A percentile compares a stretch with the other conserved stretches of the same genome.
Evolutionary conservation across 169 alveolate species (phyloP).

Genomic region (Eimeria tenella): DNA sequence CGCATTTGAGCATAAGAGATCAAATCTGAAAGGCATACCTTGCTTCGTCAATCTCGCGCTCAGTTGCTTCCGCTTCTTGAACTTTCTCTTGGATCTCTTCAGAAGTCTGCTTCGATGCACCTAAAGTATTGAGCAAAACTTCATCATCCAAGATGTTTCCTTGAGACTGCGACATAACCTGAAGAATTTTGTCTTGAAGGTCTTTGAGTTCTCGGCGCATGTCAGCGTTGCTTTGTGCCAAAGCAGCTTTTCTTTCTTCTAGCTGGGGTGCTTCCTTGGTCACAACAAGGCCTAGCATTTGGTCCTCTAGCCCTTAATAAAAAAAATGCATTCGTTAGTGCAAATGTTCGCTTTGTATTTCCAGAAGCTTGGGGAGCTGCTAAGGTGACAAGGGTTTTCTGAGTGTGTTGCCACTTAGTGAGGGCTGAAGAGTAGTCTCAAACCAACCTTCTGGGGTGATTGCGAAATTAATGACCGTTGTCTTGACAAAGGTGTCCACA

Average conservation of each 20-base stretch:
- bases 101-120: conserved; percentile 94
- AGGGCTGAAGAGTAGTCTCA: no score
- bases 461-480: conserved; percentile 96
- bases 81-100: conserved; percentile 95
- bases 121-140: conserved; percentile 95
- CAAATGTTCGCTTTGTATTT: not conserved
- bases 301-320: conserved; percentile 92
- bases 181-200: conserved; percentile 95
- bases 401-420: not conserved
- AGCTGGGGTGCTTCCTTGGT: conserved; percentile 94
- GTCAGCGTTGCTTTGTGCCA: conserved; percentile 91
- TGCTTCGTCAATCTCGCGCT: conserved; percentile 93
- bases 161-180: conserved; percentile 80
- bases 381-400: not conserved
- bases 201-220: conserved; percentile 90
- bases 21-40: conserved; percentile 35
- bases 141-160: conserved; percentile 96
- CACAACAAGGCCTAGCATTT: conserved; percentile 94
- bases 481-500: conserved; percentile 98
- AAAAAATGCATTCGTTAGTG: not conserved
- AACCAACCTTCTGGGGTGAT: conserved; percentile 92
- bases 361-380: not conserved
- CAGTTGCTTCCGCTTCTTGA: conserved; percentile 91
- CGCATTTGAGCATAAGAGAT: not conserved
- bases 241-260: conserved; percentile 92